A percentile compares a stretch with the other conserved stretches of the same genome.
Evolutionary conservation across 2,329 filamentous ascomycete species (phyloP).

Genomic region (Hypomyces perniciosus): DNA sequence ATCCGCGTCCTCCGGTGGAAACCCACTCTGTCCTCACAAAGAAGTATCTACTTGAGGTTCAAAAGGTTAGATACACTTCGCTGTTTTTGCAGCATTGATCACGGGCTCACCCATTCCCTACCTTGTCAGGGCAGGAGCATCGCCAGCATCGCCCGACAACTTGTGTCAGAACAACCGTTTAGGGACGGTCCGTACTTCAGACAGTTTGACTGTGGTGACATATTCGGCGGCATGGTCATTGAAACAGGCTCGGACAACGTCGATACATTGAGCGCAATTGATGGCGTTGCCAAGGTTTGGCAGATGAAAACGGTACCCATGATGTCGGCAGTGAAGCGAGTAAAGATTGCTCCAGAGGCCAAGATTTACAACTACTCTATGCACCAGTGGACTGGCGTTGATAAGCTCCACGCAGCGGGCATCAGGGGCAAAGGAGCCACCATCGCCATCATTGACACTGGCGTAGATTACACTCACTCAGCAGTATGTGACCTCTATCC

Average conservation of each 20-base stretch:
- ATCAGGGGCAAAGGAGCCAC: slow-evolving; percentile 32
- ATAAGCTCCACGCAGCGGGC: slow-evolving; percentile 31
- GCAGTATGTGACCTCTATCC: slow-evolving; percentile 21
- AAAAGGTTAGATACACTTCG: slow-evolving; percentile 6
- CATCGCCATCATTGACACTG: slow-evolving; percentile 35
- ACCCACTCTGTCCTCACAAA: slow-evolving; percentile 14
- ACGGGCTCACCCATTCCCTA: background rate
- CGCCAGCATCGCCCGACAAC: slow-evolving; percentile 17
- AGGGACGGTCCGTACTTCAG: slow-evolving; percentile 18
- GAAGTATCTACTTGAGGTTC: slow-evolving; percentile 22
- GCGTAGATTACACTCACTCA: slow-evolving; percentile 34
- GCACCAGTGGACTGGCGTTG: slow-evolving; percentile 35
- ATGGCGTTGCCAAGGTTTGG: slow-evolving; percentile 34
- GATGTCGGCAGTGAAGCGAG: background rate
- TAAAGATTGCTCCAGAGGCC: slow-evolving; percentile 5
- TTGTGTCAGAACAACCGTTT: slow-evolving; percentile 11
- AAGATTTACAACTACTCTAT: slow-evolving; percentile 25
- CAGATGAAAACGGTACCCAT: slow-evolving; percentile 23
- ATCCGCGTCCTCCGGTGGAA: background rate
- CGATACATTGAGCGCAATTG: slow-evolving; percentile 26
- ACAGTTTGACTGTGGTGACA: slow-evolving; percentile 28
- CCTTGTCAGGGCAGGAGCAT: slow-evolving; percentile 11
- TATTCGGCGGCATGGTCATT: slow-evolving; percentile 31
- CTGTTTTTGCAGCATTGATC: background rate
- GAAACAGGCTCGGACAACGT: slow-evolving; percentile 26